Percentiles rank a stretch among this genome's conserved stretches.
phyloP scores from a whole-genome alignment of 83 land plant genomes.

The Larix sibirica region DNA sequence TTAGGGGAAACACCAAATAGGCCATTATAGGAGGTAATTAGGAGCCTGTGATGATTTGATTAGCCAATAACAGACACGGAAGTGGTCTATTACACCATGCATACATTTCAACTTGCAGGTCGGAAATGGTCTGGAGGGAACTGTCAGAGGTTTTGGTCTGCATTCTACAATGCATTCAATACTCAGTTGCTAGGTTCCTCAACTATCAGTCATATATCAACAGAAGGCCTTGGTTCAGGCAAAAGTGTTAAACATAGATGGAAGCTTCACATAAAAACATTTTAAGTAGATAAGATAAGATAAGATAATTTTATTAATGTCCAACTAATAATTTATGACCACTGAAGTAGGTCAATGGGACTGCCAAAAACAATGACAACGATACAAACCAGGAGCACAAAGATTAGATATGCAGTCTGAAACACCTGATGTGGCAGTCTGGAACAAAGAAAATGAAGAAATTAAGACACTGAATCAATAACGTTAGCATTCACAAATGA shows the following conservation, averaged over 20 bases:
- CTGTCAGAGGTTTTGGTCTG: no score
- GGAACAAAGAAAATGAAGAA: not conserved
- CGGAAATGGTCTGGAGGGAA: no score
- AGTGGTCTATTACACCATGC: no score
- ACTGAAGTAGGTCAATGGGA: no score
- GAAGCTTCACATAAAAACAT: not conserved
- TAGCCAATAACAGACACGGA: no score
- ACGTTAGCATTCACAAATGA: not conserved
- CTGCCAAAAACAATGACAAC: not conserved
- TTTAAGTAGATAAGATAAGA: not conserved
- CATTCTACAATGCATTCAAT: not conserved
- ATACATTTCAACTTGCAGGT: no score
- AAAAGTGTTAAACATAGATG: not conserved
- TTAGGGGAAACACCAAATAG: no score
- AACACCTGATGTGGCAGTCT: not conserved
- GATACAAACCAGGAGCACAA: not conserved
- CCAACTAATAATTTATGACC: no score
- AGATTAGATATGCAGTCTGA: not conserved
- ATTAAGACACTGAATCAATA: slow-evolving; percentile 6
- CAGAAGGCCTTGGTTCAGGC: not conserved
- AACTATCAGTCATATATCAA: not conserved
- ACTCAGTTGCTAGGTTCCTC: not conserved
- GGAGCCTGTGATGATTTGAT: no score
- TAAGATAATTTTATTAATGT: no score
- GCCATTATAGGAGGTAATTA: no score